Evolutionary conservation across 2,329 filamentous ascomycete species (phyloP), one percentile per base, ranked within the genome.

Genomic region (Alternaria dauci): DNA sequence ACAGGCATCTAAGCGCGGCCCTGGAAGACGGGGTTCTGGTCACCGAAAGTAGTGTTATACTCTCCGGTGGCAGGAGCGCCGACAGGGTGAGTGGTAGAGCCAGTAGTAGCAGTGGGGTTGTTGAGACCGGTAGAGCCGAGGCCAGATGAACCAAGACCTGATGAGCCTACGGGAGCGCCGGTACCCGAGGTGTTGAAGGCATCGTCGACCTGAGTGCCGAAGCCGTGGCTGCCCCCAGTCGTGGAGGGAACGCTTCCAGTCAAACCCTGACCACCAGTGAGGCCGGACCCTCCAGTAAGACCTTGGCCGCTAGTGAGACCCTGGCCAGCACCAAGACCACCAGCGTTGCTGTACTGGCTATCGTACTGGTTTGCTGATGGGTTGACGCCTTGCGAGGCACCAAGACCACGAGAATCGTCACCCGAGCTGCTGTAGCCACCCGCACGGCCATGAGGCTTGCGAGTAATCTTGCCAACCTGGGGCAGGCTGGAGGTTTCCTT

Each of bases 401-500:
- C 68, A 48, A 66, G 62, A 52, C 69, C 62, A 43, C 65, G 67
- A 39, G 60, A 65, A 26, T 63, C 59, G 43, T 65, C 67, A 42
- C 61, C 52, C 4, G 66, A 46, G 32, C 76, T 44, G 42, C 60
- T 62, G 58, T 74, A 71, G 26, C 78, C 80, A 28, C 70, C 66
- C 48, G 79, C 74, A 43, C 81, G 81, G 38, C 77, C 76, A 71
- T 87, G 87, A 20, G 85, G 80, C 80, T 91, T 91, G 72, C 88
- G 87, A 36, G 78, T 83, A 54, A 90, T 80, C 38, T 82, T 69
- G 1, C 79, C 77, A 38, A 84, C 76, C 63, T 80, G 76, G 2
- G 94, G 93, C 43, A 97, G 85, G 72, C 91, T 87, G 25, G 81
- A 85, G 42, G 91, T 93, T 80, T 90, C 89, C 56, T 86, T 83